Evolutionary conservation across 202 grass and related monocot genomes (phyloP).

Genomic region (Panicum hallii): DNA sequence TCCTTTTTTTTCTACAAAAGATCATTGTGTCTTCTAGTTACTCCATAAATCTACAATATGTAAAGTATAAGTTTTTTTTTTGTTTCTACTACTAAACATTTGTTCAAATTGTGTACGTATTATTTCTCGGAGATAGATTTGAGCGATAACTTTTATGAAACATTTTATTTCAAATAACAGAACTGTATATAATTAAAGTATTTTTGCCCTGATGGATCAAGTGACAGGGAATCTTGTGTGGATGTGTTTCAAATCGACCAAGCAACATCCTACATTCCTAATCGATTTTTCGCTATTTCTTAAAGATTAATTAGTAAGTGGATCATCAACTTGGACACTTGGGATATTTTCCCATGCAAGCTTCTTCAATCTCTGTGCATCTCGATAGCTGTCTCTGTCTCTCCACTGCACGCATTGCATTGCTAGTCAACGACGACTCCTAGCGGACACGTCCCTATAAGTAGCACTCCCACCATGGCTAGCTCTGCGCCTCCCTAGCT

Average conservation of each 20-base stretch:
- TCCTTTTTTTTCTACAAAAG: background rate
- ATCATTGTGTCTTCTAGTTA: background rate
- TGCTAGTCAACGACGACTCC: conserved; percentile 3
- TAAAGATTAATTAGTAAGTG: background rate
- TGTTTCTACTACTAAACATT: no score
- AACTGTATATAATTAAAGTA: background rate
- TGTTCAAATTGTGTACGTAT: no score
- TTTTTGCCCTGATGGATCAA: background rate
- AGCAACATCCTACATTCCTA: background rate
- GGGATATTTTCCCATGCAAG: background rate
- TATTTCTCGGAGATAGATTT: no score
- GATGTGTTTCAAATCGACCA: background rate
- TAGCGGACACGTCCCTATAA: conserved; percentile 11
- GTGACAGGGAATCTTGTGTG: background rate
- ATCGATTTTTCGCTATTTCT: background rate
- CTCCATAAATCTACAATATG: background rate
- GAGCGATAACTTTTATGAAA: no score
- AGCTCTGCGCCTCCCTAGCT: background rate
- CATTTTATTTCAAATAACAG: background rate
- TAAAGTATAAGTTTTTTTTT: no score
- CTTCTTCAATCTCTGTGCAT: background rate
- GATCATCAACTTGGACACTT: background rate
- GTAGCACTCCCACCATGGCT: background rate
- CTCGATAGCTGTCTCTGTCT: background rate
- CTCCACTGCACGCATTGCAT: background rate